phyloP scores from a whole-genome alignment of 352 stramenopile genomes.

The Phytophthora tentaculata region DNA sequence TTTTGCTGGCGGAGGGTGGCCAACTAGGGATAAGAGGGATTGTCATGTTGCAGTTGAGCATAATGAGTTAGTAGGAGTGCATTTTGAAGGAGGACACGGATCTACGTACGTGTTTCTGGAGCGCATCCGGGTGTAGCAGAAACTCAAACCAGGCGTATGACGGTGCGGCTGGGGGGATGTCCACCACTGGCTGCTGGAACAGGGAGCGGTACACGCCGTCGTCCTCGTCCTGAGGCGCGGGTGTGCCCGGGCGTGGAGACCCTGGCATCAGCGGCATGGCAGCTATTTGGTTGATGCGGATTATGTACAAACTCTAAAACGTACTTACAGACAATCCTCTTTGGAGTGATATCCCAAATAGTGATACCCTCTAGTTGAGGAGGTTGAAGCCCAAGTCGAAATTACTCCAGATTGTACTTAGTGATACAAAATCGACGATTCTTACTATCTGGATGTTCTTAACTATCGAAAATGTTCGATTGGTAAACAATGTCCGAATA shows the following conservation, averaged over 20 bases:
- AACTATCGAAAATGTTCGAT: too few relatives aligned
- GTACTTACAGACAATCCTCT: too few relatives aligned
- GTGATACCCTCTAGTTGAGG: too few relatives aligned
- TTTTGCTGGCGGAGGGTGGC: constrained; percentile 55
- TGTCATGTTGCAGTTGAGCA: constrained; percentile 15
- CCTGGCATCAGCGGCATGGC: constrained; percentile 46
- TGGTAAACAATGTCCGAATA: too few relatives aligned
- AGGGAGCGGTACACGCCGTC: constrained; percentile 85
- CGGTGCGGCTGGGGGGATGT: constrained; percentile 66
- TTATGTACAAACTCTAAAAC: too few relatives aligned
- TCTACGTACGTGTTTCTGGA: constrained; percentile 70
- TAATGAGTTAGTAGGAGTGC: background rate
- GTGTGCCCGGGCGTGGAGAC: constrained; percentile 57
- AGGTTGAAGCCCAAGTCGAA: too few relatives aligned
- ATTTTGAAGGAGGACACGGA: background rate
- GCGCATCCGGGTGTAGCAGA: constrained; percentile 76
- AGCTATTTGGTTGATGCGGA: too few relatives aligned
- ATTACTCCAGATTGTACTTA: too few relatives aligned
- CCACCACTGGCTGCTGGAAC: constrained; percentile 83
- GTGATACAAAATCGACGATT: too few relatives aligned
- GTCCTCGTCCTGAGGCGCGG: constrained; percentile 49
- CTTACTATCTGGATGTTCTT: too few relatives aligned
- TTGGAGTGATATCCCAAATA: too few relatives aligned
- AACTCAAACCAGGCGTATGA: constrained; percentile 90
- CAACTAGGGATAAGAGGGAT: constrained; percentile 42